Evolutionary conservation across 805 yeast genomes (phyloP).

Genomic region (Teunomyces panamensis): DNA sequence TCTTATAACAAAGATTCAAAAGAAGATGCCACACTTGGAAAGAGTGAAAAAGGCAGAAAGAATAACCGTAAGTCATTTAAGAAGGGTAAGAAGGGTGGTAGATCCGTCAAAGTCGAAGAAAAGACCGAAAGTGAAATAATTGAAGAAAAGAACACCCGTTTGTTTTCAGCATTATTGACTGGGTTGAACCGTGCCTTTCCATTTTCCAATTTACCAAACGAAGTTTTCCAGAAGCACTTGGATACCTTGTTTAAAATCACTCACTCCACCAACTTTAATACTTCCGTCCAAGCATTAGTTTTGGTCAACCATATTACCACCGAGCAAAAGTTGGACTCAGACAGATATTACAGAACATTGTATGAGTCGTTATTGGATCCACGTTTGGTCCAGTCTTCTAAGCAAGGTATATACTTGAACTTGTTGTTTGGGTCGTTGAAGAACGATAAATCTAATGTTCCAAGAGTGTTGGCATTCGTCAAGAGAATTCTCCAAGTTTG

Average conservation of each 20-base stretch:
- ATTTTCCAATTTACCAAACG: slow-evolving; percentile 71
- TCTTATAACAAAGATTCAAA: slow-evolving; percentile 26
- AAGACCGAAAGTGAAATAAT: slow-evolving; percentile 61
- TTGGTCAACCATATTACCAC: slow-evolving; percentile 77
- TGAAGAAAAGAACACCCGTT: slow-evolving; percentile 79
- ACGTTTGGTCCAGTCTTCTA: slow-evolving; percentile 80
- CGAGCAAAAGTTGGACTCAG: slow-evolving; percentile 53
- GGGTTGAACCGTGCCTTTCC: slow-evolving; percentile 97
- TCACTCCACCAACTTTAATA: slow-evolving; percentile 90
- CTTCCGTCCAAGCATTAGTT: slow-evolving; percentile 88
- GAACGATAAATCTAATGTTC: slow-evolving; percentile 51
- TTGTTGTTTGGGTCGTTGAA: slow-evolving; percentile 80
- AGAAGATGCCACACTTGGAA: slow-evolving; percentile 44
- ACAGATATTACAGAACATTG: slow-evolving; percentile 80
- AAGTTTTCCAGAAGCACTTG: slow-evolving; percentile 70
- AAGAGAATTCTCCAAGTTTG: slow-evolving; percentile 87
- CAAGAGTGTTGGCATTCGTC: slow-evolving; percentile 82
- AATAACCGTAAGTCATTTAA: slow-evolving; percentile 65
- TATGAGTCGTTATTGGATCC: slow-evolving; percentile 88
- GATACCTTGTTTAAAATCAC: slow-evolving; percentile 86
- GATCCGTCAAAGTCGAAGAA: slow-evolving; percentile 58
- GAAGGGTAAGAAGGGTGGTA: slow-evolving; percentile 86
- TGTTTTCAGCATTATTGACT: slow-evolving; percentile 87
- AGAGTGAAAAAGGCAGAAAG: slow-evolving; percentile 54
- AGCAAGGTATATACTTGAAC: slow-evolving; percentile 89